Conservation (phyloP, 768 basidiomycete species). For the Scleroderma citrinum region DNA sequence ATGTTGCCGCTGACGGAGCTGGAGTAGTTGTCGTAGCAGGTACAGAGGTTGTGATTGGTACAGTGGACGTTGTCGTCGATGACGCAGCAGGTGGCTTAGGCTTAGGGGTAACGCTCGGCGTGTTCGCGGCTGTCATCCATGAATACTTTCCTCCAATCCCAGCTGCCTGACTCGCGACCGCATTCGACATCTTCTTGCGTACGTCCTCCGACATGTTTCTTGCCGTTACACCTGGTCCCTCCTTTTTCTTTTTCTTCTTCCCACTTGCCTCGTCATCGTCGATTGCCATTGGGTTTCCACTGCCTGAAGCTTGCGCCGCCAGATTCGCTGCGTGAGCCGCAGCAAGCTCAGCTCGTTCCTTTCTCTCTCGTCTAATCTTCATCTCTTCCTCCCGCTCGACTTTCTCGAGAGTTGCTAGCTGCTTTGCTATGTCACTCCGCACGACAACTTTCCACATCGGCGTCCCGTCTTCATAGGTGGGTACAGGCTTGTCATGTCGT, state of each 20-base stretch:
- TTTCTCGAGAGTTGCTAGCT: conserved; percentile 68
- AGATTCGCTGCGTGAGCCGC: conserved; percentile 63
- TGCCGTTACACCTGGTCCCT: conserved; percentile 78
- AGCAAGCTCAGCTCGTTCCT: conserved; percentile 67
- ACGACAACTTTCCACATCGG: conserved; percentile 84
- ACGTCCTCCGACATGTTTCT: conserved; percentile 90
- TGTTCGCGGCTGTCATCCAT: conserved; percentile 76
- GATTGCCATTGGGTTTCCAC: conserved; percentile 20
- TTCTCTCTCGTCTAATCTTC: conserved; percentile 66
- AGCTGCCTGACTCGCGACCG: conserved; percentile 84
- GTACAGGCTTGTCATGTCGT: conserved; percentile 61
- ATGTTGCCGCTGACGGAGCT: conserved; percentile 24
- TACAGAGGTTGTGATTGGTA: conserved; percentile 20
- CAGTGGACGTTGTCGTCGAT: conserved; percentile 26
- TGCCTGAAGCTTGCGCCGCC: conserved; percentile 48
- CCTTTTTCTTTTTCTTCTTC: conserved; percentile 78
- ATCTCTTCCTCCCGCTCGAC: conserved; percentile 82
- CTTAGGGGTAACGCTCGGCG: conserved; percentile 38
- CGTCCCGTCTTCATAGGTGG: conserved; percentile 56
- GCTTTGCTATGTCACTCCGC: conserved; percentile 74
- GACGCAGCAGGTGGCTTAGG: conserved; percentile 25
- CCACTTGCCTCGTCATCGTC: conserved; percentile 50
- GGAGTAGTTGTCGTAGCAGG: conserved; percentile 30
- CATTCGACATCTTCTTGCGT: conserved; percentile 87
- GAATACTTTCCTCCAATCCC: conserved; percentile 77